Evolutionary conservation across 495 filamentous ascomycete genomes (phyloP), one percentile per base, ranked within the genome.

Genomic region (Lophium mytilinum): DNA sequence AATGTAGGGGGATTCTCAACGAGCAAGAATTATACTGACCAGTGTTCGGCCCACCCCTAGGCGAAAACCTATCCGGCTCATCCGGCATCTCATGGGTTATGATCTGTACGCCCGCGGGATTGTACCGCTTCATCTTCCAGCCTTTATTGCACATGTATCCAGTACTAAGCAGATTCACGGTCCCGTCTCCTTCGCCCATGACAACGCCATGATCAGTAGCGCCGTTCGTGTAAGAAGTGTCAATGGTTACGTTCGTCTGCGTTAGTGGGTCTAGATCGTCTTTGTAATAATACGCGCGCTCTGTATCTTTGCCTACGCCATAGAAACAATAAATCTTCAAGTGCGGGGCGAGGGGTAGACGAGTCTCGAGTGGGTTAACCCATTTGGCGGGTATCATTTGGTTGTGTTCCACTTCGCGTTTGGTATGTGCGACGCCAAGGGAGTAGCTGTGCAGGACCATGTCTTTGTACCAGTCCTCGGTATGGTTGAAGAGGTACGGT

Each of bases 291-390:
- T 96, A 98, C 49, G 83, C 81, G 48, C 91, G 79, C 70, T 97
- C 91, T 0, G 91, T 96, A 11, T 87, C 84, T 70, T 97, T 97
- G 7, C 87, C 89, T 24, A 95, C 79, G 37, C 89, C 93, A 69
- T 98, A 97, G 75, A 98, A 97, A 72, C 93, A 98, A 69, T 93
- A 98, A 17, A 98, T 88, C 75, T 95, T 96, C 70, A 98, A 78
- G 66, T 83, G 87, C 0, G 93, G 93, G 12, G 93, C 93, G 45
- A 86, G 76, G 0, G 93, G 93, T 0, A 98, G 77, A 8, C 94
- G 83, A 1, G 89, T 86, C 65, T 97, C 94, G 18, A 98, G 80
- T 0, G 93, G 93, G 69, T 98, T 98, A 43, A 95, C 78, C 93
- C 93, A 98, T 66, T 92, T 97, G 39, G 78, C 74, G 4, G 83